Evolutionary conservation across 306 rosid species (phyloP).

Genomic region (Carpinus fangiana): DNA sequence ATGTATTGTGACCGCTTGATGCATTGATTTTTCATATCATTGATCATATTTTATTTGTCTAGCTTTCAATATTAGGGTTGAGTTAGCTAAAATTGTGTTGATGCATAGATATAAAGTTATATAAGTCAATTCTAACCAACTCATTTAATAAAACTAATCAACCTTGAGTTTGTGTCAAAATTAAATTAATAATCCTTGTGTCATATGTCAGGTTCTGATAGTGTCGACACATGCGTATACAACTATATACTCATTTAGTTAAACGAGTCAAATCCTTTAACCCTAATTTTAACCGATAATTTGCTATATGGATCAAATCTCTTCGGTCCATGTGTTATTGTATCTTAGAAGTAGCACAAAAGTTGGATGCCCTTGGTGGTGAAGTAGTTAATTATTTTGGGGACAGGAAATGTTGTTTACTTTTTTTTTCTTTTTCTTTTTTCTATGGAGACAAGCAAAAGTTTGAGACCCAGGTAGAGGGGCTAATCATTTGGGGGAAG

Average conservation of each 20-base stretch:
- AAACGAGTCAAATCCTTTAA: too few species aligned
- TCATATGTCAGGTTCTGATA: too few species aligned
- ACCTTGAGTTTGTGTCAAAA: too few species aligned
- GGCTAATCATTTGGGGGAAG: slow-evolving; percentile 64
- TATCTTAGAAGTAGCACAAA: slow-evolving; percentile 3
- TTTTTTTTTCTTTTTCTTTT: slow-evolving; percentile 18
- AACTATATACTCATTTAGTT: too few species aligned
- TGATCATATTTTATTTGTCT: neutral
- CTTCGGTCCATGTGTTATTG: slow-evolving; percentile 9
- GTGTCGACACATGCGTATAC: too few species aligned
- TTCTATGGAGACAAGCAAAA: slow-evolving; percentile 34
- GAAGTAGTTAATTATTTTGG: slow-evolving; percentile 1
- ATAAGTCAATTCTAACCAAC: too few species aligned
- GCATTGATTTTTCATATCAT: neutral
- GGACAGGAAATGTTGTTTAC: slow-evolving; percentile 33
- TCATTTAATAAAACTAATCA: too few species aligned
- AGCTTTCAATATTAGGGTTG: too few species aligned
- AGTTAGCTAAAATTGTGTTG: too few species aligned
- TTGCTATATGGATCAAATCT: neutral
- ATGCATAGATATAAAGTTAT: too few species aligned
- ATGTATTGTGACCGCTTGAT: neutral
- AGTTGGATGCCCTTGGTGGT: slow-evolving; percentile 12
- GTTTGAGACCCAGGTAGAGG: slow-evolving; percentile 39
- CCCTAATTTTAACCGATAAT: too few species aligned
- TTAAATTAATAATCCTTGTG: too few species aligned